Conservation (phyloP, 345 rosid species). For the Tarenaya hassleriana region DNA sequence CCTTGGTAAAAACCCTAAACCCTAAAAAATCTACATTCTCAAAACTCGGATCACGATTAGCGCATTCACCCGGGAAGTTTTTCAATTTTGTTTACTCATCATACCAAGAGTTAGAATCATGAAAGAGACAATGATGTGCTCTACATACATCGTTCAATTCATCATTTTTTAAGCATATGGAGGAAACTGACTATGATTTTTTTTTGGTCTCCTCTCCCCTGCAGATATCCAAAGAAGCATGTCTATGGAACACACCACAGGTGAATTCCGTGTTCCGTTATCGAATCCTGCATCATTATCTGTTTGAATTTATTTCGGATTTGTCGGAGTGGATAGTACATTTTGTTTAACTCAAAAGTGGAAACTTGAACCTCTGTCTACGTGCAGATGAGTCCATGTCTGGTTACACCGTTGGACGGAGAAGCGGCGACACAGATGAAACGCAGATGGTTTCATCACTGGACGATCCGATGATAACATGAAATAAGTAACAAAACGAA, state of each 20-base stretch:
- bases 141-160: not conserved
- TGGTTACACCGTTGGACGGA: slow-evolving; percentile 31
- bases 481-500: slow-evolving; percentile 20
- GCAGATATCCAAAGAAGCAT: slow-evolving; percentile 35
- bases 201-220: not conserved
- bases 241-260: slow-evolving; percentile 27
- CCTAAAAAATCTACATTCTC: slow-evolving; percentile 3
- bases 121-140: not conserved
- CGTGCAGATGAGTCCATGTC: slow-evolving; percentile 49
- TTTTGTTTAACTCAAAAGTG: not conserved
- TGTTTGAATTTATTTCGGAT: not conserved
- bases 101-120: not conserved
- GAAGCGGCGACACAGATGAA: slow-evolving; percentile 45
- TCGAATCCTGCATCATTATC: not conserved
- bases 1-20: slow-evolving; percentile 45
- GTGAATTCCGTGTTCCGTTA: slow-evolving; percentile 33
- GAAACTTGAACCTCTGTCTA: not conserved
- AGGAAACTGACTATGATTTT: too few relatives aligned
- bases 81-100: not conserved
- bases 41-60: not conserved
- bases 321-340: not conserved
- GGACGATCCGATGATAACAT: slow-evolving; percentile 73
- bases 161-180: too few relatives aligned
- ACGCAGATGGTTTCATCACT: slow-evolving; percentile 51
- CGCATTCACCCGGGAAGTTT: slow-evolving; percentile 1